These are phyloP conservation scores for Fusarium pseudocircinatum DNA, from an alignment of 2,329 filamentous ascomycete species.

Conservation along the genomic window DNA sequence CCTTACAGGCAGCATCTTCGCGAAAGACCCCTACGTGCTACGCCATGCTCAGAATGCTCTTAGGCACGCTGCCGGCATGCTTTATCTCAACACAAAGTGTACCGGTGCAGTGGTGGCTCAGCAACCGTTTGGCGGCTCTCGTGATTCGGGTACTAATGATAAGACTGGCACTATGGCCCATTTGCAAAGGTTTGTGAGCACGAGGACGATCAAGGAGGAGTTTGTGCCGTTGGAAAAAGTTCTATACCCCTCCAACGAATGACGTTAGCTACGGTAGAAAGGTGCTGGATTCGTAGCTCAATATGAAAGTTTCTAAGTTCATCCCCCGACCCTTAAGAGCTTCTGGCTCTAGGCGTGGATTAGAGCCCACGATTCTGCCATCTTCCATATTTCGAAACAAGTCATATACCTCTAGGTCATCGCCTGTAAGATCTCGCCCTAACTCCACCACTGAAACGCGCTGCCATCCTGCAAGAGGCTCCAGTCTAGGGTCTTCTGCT, in stretches of 20 bases:
- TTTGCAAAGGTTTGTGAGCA: constrained; percentile 67
- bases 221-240: constrained; percentile 52
- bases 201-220: constrained; percentile 74
- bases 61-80: constrained; percentile 71
- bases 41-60: constrained; percentile 71
- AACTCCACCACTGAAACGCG: not conserved
- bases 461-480: not conserved
- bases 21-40: constrained; percentile 68
- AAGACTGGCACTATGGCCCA: constrained; percentile 70
- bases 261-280: rapidly evolving
- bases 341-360: not conserved
- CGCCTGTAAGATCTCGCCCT: not conserved
- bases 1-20: constrained; percentile 77
- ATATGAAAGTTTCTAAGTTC: not conserved
- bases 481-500: not conserved
- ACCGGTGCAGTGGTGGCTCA: constrained; percentile 73
- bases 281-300: rapidly evolving
- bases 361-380: not conserved
- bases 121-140: constrained; percentile 72
- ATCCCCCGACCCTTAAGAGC: not conserved
- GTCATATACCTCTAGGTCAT: not conserved
- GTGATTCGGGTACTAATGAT: constrained; percentile 73
- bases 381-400: not conserved
- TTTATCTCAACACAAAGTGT: constrained; percentile 72
- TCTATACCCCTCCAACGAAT: constrained; percentile 32